Base-by-base conservation (phyloP, 805 yeast species). In the Yueomyces sp. region DNA sequence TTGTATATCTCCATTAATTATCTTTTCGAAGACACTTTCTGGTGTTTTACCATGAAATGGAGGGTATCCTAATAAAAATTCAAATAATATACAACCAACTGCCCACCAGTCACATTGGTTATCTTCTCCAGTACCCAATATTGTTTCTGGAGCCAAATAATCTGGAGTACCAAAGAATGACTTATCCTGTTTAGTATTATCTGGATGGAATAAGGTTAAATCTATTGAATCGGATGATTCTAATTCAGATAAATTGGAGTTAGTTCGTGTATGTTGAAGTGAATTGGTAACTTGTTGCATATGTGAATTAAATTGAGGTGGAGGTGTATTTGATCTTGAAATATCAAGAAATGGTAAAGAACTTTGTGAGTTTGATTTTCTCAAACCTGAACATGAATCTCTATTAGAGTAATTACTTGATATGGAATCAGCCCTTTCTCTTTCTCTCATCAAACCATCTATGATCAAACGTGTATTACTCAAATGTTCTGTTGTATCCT, bases 101-200 rank as follows among this genome's bases (percentile, higher is more conserved):
- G 97, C 85, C 99, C 99, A 92, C 98, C 98, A 79, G 51, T 63
- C 67, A 48, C 63, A 49, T 29, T 79, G 74, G 49, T 78, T 87
- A 47, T 79, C 84, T 58, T 90, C 96, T 0, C 84, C 81, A 1
- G 72, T 69, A 37, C 96, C 97, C 38, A 73, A 68, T 48, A 92
- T 86, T 0, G 96, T 88, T 58, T 92, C 99, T 0, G 99, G 99
- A 0, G 99, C 94, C 37, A 94, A 72, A 61, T 92, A 92, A 59
- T 92, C 98, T 0, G 99, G 99, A 0, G 99, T 92, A 0, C 99
- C 99, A 32, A 87, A 95, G 54, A 90, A 88, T 48, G 73, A 74
- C 52, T 78, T 74, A 28, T 70, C 66, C 42, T 73, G 76, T 34
- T 51, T 69, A 3, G 70, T 59, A 45, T 72, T 73, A 28, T 72